Conservation (phyloP, 345 rosid species). For the Hibiscus syriacus region DNA sequence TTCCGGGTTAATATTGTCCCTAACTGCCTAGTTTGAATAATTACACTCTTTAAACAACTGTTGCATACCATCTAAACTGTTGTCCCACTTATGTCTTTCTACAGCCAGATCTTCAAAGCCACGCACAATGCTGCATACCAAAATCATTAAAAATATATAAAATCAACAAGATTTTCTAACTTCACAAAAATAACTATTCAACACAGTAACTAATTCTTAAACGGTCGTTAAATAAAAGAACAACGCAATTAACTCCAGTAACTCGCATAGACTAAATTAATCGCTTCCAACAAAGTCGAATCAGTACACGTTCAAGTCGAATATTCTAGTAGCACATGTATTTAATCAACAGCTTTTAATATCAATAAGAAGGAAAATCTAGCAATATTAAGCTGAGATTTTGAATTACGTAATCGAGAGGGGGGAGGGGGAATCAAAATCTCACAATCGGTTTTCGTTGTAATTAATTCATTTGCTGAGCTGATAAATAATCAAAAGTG, state of each 20-base stretch:
- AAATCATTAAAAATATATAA: background rate
- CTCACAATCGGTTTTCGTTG: background rate
- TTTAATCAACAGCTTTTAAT: background rate
- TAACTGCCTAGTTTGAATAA: constrained; percentile 51
- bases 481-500: background rate
- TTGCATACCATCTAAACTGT: constrained; percentile 73
- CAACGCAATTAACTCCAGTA: too few relatives aligned
- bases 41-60: constrained; percentile 48
- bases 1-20: constrained; percentile 32
- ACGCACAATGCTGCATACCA: constrained; percentile 14
- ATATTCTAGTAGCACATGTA: too few relatives aligned
- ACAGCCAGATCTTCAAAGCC: constrained; percentile 21
- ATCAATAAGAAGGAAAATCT: background rate
- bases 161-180: background rate
- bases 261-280: too few relatives aligned
- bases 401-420: background rate
- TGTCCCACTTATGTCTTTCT: constrained; percentile 17
- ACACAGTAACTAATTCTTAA: too few relatives aligned
- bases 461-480: background rate
- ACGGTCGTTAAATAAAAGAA: too few relatives aligned
- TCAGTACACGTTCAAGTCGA: too few relatives aligned
- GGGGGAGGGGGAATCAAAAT: background rate
- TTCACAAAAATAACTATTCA: too few relatives aligned
- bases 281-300: too few relatives aligned
- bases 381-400: background rate